Evolutionary conservation across 2,329 filamentous ascomycete species (phyloP).

Genomic region (Ascochyta clinopodiicola): DNA sequence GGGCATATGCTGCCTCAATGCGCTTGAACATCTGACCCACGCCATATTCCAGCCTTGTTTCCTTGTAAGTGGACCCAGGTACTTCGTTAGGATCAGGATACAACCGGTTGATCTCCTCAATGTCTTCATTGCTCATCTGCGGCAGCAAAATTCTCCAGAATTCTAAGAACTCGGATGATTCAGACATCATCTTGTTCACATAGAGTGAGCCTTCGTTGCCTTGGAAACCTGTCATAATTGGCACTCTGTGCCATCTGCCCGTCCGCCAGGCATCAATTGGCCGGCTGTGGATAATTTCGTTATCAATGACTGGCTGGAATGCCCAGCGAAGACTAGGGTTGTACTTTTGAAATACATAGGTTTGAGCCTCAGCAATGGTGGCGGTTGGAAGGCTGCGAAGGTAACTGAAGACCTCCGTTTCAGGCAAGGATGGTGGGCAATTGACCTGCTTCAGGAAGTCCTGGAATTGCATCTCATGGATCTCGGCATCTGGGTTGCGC

Average conservation of each 20-base stretch:
- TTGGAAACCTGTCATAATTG: slow-evolving; percentile 73
- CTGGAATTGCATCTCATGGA: slow-evolving; percentile 55
- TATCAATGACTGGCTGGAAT: slow-evolving; percentile 74
- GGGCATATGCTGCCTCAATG: slow-evolving; percentile 66
- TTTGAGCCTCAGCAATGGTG: slow-evolving; percentile 50
- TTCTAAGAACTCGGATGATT: slow-evolving; percentile 59
- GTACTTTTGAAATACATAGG: slow-evolving; percentile 54
- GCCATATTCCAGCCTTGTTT: background rate
- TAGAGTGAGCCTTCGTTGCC: slow-evolving; percentile 73
- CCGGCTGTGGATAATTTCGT: slow-evolving; percentile 62
- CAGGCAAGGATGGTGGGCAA: slow-evolving; percentile 34
- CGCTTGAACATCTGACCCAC: slow-evolving; percentile 54
- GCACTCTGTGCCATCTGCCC: slow-evolving; percentile 61
- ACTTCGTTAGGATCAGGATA: no score
- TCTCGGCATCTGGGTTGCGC: slow-evolving; percentile 46
- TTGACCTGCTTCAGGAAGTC: slow-evolving; percentile 50
- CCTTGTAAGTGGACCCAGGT: no score
- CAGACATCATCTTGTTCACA: slow-evolving; percentile 59
- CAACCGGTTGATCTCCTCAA: no score
- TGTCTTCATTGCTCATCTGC: slow-evolving; percentile 5
- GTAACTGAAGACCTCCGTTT: no score
- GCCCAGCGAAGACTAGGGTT: slow-evolving; percentile 60
- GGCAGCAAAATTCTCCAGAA: slow-evolving; percentile 71
- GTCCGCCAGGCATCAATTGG: slow-evolving; percentile 67
- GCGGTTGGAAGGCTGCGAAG: slow-evolving; percentile 50